Evolutionary conservation across 2,329 filamentous ascomycete genomes (phyloP).

Genomic region (Didymellaceae sp.): DNA sequence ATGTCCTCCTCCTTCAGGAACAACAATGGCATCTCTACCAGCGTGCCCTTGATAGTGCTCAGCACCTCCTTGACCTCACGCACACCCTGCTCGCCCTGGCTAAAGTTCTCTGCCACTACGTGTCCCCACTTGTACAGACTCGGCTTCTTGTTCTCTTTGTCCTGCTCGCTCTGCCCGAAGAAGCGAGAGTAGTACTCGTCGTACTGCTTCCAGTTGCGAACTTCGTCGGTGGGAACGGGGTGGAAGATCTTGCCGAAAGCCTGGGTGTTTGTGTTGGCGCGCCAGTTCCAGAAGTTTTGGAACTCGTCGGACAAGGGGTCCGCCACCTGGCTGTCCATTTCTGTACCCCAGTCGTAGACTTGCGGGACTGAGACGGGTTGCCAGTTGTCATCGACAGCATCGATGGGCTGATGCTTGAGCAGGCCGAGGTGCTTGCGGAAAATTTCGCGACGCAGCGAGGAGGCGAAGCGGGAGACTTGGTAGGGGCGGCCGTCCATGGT

Average conservation of each 20-base stretch:
- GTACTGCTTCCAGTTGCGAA: slow-evolving; percentile 75
- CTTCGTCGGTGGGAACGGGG: slow-evolving; percentile 71
- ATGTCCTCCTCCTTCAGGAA: slow-evolving; percentile 88
- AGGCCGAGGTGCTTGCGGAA: slow-evolving; percentile 93
- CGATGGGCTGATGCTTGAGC: slow-evolving; percentile 73
- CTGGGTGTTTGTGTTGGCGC: slow-evolving; percentile 79
- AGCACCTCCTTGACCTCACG: slow-evolving; percentile 71
- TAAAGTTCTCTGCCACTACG: slow-evolving; percentile 67
- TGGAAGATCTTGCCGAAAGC: slow-evolving; percentile 85
- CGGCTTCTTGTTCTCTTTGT: slow-evolving; percentile 52
- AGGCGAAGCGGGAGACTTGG: slow-evolving; percentile 75
- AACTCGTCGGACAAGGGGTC: slow-evolving; percentile 77
- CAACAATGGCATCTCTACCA: slow-evolving; percentile 86
- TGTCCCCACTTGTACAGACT: slow-evolving; percentile 82
- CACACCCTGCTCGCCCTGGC: slow-evolving; percentile 51
- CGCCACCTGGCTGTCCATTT: slow-evolving; percentile 64
- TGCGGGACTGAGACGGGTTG: slow-evolving; percentile 64
- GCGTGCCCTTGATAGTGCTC: slow-evolving; percentile 65
- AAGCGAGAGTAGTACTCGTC: slow-evolving; percentile 71
- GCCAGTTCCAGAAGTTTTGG: slow-evolving; percentile 72
- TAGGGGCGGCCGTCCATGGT: slow-evolving; percentile 76
- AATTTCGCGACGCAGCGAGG: slow-evolving; percentile 81
- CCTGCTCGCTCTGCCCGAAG: slow-evolving; percentile 60
- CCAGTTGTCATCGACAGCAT: slow-evolving; percentile 64
- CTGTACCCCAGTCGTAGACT: slow-evolving; percentile 56